Base-by-base conservation (phyloP, 2,329 filamentous ascomycete species). In the Esteya vermicola region DNA sequence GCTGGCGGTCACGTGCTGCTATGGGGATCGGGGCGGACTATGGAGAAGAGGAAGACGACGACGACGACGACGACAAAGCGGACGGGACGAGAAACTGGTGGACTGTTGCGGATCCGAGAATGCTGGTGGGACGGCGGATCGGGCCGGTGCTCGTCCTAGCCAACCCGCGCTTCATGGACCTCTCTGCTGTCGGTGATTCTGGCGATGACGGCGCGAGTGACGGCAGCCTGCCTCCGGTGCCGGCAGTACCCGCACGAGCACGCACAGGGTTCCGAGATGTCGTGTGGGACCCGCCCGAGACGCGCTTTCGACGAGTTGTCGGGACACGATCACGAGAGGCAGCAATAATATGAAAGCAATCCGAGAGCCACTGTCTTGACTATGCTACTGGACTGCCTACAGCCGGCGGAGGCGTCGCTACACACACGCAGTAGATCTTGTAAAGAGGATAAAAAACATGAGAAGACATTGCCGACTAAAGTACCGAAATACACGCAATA, bases 251-350 rank as follows among this genome's bases (percentile, higher is more conserved):
- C 2, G 51, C 51, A 6, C 54, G 55, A 38, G 50, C 47, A 14
- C 52, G 55, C 39, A 42, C 49, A 20, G 51, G 50, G 13, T 45
- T 59, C 38, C 54, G 54, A 25, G 58, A 61, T 22, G 49, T 60
- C 18, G 54, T 63, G 5, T 61, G 58, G 59, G 59, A 62, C 43
- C 57, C 60, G 14, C 59, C 57, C 2, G 54, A 55, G 18, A 22
- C 41, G 13, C 30, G 30, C 3, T 32, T 50, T 19, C 50, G 45
- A 14, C 27, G 18, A 4, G 25, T 47, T 52, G 53, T 58, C 48
- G n/a, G n/a, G n/a, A n/a, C n/a, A n/a, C n/a, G n/a, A n/a, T n/a
- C n/a, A n/a, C n/a, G n/a, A n/a, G n/a, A n/a, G n/a, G n/a, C n/a
- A n/a, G n/a, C n/a, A n/a, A n/a, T n/a, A n/a, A n/a, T n/a, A n/a